Conservation (phyloP, 2,329 filamentous ascomycete species). For the Didymella glomerata region DNA sequence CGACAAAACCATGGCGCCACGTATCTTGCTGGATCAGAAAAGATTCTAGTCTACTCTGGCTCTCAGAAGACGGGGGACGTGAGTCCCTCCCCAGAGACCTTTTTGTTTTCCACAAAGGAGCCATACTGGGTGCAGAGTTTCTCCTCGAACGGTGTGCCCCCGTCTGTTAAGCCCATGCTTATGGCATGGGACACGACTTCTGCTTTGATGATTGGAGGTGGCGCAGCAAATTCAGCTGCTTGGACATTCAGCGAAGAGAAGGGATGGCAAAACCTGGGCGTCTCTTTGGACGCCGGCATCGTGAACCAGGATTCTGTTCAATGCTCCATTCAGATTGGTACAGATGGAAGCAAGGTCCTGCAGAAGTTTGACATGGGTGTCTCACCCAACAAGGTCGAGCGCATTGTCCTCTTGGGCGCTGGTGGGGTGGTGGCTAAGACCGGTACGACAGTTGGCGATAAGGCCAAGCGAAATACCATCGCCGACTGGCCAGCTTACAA, state of each 20-base stretch:
- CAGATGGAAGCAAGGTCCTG: conserved; percentile 80
- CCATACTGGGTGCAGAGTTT: conserved; percentile 70
- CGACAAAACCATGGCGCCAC: conserved; percentile 77
- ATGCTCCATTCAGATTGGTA: conserved; percentile 71
- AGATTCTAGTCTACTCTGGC: conserved; percentile 84
- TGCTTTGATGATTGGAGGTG: conserved; percentile 78
- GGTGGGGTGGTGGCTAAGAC: conserved; percentile 62
- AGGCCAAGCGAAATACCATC: conserved; percentile 64
- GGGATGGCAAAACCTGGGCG: conserved; percentile 74
- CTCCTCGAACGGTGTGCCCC: conserved; percentile 59
- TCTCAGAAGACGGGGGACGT: conserved; percentile 66
- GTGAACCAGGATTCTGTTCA: conserved; percentile 67
- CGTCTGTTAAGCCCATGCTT: conserved; percentile 74
- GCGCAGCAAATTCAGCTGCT: conserved; percentile 70
- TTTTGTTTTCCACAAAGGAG: conserved; percentile 71
- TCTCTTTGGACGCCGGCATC: conserved; percentile 68
- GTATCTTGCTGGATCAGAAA: conserved; percentile 74
- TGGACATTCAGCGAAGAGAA: conserved; percentile 72
- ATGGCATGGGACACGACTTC: conserved; percentile 76
- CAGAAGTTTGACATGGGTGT: conserved; percentile 78
- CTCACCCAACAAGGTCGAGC: conserved; percentile 77
- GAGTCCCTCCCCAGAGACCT: conserved; percentile 74
- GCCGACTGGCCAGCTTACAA: conserved; percentile 82
- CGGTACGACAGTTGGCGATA: conserved; percentile 58
- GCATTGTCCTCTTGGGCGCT: conserved; percentile 71